These are phyloP conservation scores for Allium sativum DNA, from an alignment of 106 monocot species.

Conservation along the genomic window DNA sequence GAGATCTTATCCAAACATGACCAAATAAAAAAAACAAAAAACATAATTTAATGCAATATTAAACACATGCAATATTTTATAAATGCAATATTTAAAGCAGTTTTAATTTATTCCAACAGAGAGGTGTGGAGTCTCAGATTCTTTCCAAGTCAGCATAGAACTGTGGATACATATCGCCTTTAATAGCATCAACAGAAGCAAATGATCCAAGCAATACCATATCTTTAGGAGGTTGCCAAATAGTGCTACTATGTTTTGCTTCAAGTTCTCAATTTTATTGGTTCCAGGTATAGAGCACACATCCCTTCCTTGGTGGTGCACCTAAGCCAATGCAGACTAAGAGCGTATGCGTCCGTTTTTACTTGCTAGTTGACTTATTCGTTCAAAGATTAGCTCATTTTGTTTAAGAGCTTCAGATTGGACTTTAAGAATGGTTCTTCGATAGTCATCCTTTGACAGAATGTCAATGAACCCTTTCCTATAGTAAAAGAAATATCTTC, in stretches of 20 bases:
- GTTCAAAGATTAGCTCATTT: constrained; percentile 48
- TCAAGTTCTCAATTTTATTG: constrained; percentile 44
- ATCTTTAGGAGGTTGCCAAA: constrained; percentile 28
- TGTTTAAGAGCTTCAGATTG: constrained; percentile 48
- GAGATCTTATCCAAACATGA: too few relatives aligned
- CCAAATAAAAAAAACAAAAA: too few relatives aligned
- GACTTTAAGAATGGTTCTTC: constrained; percentile 17
- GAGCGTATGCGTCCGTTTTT: constrained; percentile 69
- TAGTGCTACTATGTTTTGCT: constrained; percentile 37
- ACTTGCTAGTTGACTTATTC: constrained; percentile 42
- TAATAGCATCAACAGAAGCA: constrained; percentile 11
- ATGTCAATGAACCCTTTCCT: background rate
- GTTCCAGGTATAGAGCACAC: constrained; percentile 73
- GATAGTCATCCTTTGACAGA: background rate
- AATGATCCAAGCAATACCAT: constrained; percentile 37
- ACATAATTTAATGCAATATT: too few relatives aligned
- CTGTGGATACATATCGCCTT: constrained; percentile 24
- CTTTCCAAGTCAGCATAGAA: constrained; percentile 18
- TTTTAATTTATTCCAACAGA: too few relatives aligned
- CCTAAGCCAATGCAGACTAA: constrained; percentile 75
- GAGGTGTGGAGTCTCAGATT: constrained; percentile 42
- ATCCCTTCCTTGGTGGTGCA: constrained; percentile 64
- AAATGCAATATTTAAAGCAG: too few relatives aligned
- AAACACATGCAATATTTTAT: too few relatives aligned
- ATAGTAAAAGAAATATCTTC: constrained; percentile 50